Base-by-base conservation (phyloP, 176 grass and related monocot genomes). In the Oryza meridionalis region DNA sequence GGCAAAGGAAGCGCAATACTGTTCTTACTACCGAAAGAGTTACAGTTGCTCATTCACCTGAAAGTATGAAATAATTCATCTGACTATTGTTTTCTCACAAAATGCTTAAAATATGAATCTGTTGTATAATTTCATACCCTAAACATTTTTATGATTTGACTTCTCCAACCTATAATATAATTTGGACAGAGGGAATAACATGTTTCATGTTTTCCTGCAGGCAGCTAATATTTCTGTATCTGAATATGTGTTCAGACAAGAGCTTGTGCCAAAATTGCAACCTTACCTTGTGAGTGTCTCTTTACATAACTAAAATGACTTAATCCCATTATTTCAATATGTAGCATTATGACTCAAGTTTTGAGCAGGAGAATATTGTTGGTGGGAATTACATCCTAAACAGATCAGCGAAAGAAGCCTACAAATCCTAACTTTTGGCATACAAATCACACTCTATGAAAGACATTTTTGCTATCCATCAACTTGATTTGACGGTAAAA, bases 371-470 rank as follows among this genome's bases (percentile, higher is more conserved):
- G 69, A 97, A 91, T 26, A 91, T 97, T 79, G 88, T 91, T 45
- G 79, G 84, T 9, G 90, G 89, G 63, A 98, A 98, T 55, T 98
- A 95, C 85, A 95, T 88, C 85, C 76, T 98, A 46, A 85, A 88
- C 49, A 87, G 92, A 19, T 98, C 96, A 70, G 93, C 96, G 5
- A 95, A 95, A 87, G 96, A 98, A 84, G 96, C 96, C 15, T 98
- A 95, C 72, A 92, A 82, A 69, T 93, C 96, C 69, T 98, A 98
- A 4, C 84, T 98, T 77, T 84, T 93, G 53, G 75, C 96, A n/a
- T 95, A 98, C 65, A 93, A 95, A 51, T 98, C 96, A 58, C 96
- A 98, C 76, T 90, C 91, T 29, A 91, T 98, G 96, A 95, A 93
- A 81, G 86, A 88, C 75, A 93, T 98, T 82, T 98, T 98, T 64